These are phyloP conservation scores for Tuber calosporum DNA, from an alignment of 495 filamentous ascomycete genomes.

Conservation along the genomic window DNA sequence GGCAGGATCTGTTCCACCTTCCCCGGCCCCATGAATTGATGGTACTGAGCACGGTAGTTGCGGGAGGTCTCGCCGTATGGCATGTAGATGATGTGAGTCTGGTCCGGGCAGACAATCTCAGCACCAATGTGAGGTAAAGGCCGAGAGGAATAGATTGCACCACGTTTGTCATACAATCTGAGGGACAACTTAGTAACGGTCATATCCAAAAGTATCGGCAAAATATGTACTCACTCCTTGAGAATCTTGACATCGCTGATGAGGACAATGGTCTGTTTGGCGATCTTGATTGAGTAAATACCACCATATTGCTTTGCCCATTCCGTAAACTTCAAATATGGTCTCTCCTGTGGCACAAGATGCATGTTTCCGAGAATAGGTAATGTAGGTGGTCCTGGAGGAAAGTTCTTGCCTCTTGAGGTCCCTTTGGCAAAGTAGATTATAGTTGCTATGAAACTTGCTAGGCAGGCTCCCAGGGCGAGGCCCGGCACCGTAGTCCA, in stretches of 20 bases:
- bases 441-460: constrained; percentile 6
- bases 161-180: constrained; percentile 30
- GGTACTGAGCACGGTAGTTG: constrained; percentile 12
- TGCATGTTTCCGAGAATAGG: constrained; percentile 47
- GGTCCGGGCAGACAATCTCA: constrained; percentile 22
- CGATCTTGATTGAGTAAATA: constrained; percentile 11
- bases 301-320: constrained; percentile 50
- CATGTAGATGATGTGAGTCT: constrained; percentile 28
- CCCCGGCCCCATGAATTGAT: constrained; percentile 15
- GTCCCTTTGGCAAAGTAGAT: neutral
- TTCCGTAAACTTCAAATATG: constrained; percentile 44
- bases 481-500: neutral
- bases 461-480: neutral
- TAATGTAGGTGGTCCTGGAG: constrained; percentile 29
- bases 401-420: constrained; percentile 16
- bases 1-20: constrained; percentile 16
- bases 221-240: constrained; percentile 2
- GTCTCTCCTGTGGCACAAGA: constrained; percentile 44
- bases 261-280: constrained; percentile 9
- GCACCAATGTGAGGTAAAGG: constrained; percentile 21
- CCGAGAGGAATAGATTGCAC: constrained; percentile 33
- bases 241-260: constrained; percentile 11
- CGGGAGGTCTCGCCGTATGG: constrained; percentile 21
- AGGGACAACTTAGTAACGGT: neutral
- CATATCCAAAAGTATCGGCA: neutral